Percentiles rank a stretch among this genome's conserved stretches.
These are phyloP conservation scores for Phytophthora pistaciae DNA, from an alignment of 352 stramenopile species.

Conservation along the genomic window DNA sequence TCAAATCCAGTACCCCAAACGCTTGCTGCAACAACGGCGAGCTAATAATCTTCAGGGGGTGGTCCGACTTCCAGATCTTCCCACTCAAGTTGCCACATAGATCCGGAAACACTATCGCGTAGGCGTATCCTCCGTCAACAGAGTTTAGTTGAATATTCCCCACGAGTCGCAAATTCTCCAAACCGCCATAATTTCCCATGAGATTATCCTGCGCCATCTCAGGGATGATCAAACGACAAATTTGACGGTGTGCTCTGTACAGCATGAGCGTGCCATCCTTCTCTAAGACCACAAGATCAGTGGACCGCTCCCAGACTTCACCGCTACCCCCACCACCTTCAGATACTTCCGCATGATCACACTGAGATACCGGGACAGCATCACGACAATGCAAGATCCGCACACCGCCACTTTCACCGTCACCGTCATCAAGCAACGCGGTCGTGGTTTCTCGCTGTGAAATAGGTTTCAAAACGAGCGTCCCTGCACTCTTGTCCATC, in stretches of 20 bases:
- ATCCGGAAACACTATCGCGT: constrained; percentile 39
- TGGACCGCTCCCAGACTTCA: constrained; percentile 1
- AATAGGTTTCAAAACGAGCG: constrained; percentile 48
- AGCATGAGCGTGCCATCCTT: constrained; percentile 40
- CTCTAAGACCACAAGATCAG: constrained; percentile 57
- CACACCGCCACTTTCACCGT: constrained; percentile 11
- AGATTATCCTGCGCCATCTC: constrained; percentile 1
- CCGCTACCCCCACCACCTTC: background rate
- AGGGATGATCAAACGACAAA: constrained; percentile 46
- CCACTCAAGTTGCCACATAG: constrained; percentile 21
- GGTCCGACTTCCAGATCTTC: constrained; percentile 48
- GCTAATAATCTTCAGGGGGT: constrained; percentile 47
- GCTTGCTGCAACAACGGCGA: constrained; percentile 45
- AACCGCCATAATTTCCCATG: constrained; percentile 4
- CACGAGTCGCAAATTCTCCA: constrained; percentile 12
- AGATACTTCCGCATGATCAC: background rate
- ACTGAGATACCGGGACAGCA: constrained; percentile 43
- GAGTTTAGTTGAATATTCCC: constrained; percentile 35
- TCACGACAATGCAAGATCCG: constrained; percentile 49
- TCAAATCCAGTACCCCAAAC: constrained; percentile 41
- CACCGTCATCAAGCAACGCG: constrained; percentile 8
- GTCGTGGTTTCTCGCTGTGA: constrained; percentile 16
- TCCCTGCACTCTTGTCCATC: constrained; percentile 46
- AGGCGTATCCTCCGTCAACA: constrained; percentile 31
- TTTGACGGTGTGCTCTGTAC: constrained; percentile 37